Base-by-base conservation (phyloP, 2,329 filamentous ascomycete genomes). In the Epichloe baconii region DNA sequence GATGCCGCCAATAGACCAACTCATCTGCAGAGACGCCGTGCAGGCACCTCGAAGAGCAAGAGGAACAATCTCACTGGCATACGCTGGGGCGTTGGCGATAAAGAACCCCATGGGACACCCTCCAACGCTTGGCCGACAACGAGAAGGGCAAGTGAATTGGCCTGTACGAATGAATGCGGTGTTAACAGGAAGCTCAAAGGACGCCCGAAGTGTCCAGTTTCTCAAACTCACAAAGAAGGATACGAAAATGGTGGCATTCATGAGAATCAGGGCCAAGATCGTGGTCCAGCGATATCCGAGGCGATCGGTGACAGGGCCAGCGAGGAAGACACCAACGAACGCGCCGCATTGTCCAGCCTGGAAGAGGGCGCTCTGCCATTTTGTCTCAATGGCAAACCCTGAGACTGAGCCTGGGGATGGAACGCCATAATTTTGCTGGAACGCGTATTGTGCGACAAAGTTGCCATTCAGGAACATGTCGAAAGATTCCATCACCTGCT, bases 21-120 rank as follows among this genome's bases (percentile, higher is more conserved):
- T 77, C 78, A 82, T 82, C 61, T 82, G 78, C 62, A 82, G 57
- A 67, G 77, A 81, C 58, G 77, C 74, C 2, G 79, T 82, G 14
- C 69, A 71, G 43, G 76, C 73, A 52, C 74, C 79, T 61, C 79
- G 68, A 43, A 82, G 67, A 57, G 67, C 65, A 38, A 82, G 68
- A 0, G 79, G 79, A 11, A 79, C 76, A 47, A 82, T 78, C 61
- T 82, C 79, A 56, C 67, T 69, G 62, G 74, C 77, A 66, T 82
- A 81, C 2, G 79, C 78, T 1, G 79, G 79, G 10, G 78, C 71
- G 61, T 80, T 80, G 59, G 78, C 77, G 55, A 81, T 79, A 65
- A 82, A 82, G 57, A 82, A 73, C 21, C 79, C 79, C 79, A 82
- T 0, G 64, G 78, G 15, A 83, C 58, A 56, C 79, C 79, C 63